These are phyloP conservation scores for Neurospora sp. DNA, from an alignment of 495 filamentous ascomycete genomes.

Conservation along the genomic window DNA sequence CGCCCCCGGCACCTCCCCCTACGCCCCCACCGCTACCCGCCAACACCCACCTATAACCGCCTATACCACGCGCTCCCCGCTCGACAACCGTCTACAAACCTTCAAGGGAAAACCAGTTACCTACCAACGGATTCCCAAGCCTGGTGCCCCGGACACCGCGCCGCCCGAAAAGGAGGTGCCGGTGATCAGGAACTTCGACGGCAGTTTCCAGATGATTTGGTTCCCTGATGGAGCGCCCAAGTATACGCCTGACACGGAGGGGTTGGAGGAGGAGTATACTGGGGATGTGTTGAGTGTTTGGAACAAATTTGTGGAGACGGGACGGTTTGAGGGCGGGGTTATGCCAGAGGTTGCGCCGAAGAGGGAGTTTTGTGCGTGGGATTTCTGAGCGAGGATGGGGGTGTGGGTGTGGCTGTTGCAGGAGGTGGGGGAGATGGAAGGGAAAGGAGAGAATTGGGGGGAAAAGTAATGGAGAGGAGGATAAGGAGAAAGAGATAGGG, in stretches of 20 bases:
- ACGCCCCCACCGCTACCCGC: conserved; percentile 28
- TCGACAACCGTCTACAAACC: conserved; percentile 22
- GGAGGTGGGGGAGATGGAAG: background rate
- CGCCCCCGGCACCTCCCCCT: conserved; percentile 19
- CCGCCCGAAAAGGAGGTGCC: conserved; percentile 16
- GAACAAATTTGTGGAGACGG: conserved; percentile 46
- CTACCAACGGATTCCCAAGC: conserved; percentile 12
- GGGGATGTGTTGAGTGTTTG: conserved; percentile 45
- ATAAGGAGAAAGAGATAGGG: background rate
- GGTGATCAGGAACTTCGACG: conserved; percentile 27
- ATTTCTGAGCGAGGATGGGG: conserved; percentile 41
- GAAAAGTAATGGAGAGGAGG: background rate
- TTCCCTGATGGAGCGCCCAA: conserved; percentile 61
- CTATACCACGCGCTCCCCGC: conserved; percentile 24
- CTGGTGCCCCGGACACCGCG: background rate
- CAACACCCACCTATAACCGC: conserved; percentile 31
- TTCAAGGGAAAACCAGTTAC: conserved; percentile 34
- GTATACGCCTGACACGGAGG: conserved; percentile 43
- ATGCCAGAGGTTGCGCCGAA: conserved; percentile 65
- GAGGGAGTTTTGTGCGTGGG: conserved; percentile 61
- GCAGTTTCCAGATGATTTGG: conserved; percentile 47
- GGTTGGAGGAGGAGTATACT: conserved; percentile 33
- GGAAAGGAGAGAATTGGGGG: background rate
- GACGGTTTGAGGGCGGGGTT: conserved; percentile 49
- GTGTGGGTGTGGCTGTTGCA: background rate